Evolutionary conservation across 768 basidiomycete species (phyloP), one percentile per base, ranked within the genome.

Genomic region (Boletus sensibilis): DNA sequence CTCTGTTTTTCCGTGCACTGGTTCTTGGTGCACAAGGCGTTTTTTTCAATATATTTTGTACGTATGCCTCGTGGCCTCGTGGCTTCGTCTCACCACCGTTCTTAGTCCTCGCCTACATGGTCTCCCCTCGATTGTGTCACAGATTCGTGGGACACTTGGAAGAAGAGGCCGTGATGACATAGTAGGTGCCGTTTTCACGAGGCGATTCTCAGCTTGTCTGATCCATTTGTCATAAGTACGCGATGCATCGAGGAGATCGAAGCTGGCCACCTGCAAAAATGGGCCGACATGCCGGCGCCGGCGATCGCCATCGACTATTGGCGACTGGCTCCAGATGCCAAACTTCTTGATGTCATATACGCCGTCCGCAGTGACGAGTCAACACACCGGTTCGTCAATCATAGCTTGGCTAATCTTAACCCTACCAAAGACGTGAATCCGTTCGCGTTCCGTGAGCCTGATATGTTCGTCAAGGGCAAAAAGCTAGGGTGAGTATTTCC

Each of bases 291-390:
- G 65, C 81, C 88, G 37, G 91, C 94, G 7, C 95, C 94, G 0
- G 78, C 83, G 64, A 96, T 98, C 68, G 90, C 95, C 9, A 94
- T 92, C 59, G 94, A 98, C 68, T 98, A 98, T 73, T 98, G 96
- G 93, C 84, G 94, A 23, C 79, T 96, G 33, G 67, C 71, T 3
- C 74, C 82, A 3, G 70, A 88, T 63, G 90, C 93, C 0, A 94
- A 82, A 64, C 75, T 98, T 56, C 76, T 92, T 20, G 96, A 98
- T 64, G 88, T 96, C 45, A 80, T 98, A 47, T 92, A 92, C 66
- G 94, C 93, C 34, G 91, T 98, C 34, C 82, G 95, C 64, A 92
- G 91, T 16, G 95, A 98, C 71, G 95, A 98, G 70, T 83, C 90
- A 1, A 94, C 90, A 1, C 95, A 98, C 66, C 81, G 93, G 48